Conservation (phyloP, 768 basidiomycete species). For the Sutorius australiensis region DNA sequence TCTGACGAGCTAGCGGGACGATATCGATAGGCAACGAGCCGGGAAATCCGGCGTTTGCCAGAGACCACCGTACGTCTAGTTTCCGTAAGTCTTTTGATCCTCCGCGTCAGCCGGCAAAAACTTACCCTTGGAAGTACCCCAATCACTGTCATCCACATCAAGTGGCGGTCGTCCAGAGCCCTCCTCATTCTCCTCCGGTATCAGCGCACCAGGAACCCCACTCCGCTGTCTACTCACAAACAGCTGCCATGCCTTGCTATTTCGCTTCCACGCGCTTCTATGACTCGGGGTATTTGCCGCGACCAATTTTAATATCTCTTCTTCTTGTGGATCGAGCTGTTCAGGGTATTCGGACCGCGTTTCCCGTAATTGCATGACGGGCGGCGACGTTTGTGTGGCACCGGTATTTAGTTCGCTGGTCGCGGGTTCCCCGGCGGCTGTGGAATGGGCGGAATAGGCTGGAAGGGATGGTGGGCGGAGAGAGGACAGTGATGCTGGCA, state of each 20-base stretch:
- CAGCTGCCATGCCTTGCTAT: constrained; percentile 60
- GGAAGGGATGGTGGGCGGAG: constrained; percentile 72
- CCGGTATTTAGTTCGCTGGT: background rate
- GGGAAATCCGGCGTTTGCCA: constrained; percentile 37
- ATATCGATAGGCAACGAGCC: constrained; percentile 67
- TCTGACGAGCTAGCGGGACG: constrained; percentile 32
- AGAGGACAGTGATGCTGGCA: constrained; percentile 55
- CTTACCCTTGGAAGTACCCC: constrained; percentile 28
- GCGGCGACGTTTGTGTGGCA: background rate
- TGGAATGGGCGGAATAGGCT: constrained; percentile 50
- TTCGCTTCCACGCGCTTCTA: constrained; percentile 63
- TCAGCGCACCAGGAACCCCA: constrained; percentile 27
- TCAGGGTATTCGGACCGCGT: constrained; percentile 20
- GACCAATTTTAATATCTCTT: constrained; percentile 57
- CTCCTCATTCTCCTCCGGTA: constrained; percentile 37
- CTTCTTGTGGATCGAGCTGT: constrained; percentile 41
- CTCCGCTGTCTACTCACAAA: constrained; percentile 43
- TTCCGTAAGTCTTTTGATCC: constrained; percentile 7
- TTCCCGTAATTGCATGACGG: constrained; percentile 1
- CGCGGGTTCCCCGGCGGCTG: background rate
- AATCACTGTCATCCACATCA: constrained; percentile 22
- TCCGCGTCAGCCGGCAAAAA: background rate
- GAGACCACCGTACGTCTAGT: constrained; percentile 24
- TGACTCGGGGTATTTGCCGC: constrained; percentile 70
- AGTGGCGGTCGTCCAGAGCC: constrained; percentile 11